Base-by-base conservation (phyloP, 192 early-diverging fungal species). In the Podila epicladia region DNA sequence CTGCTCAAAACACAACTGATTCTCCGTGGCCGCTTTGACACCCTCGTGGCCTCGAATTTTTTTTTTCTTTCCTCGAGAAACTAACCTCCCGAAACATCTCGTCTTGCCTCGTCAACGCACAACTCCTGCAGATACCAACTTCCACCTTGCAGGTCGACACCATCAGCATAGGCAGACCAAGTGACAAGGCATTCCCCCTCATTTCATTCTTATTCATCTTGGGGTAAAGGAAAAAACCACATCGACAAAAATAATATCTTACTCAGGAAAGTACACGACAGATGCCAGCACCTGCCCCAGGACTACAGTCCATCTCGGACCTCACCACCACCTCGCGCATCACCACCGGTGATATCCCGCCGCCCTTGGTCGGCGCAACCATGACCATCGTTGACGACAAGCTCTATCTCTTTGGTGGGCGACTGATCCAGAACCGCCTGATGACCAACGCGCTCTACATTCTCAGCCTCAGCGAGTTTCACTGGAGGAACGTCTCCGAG, bases 331-430 rank as follows among this genome's bases (percentile, higher is more conserved):
- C 84, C 9, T 82, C 84, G 20, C 70, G 79, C 24, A 76, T 85
- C 71, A 85, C 84, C 38, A 85, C 79, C 9, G 93, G 92, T 55
- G 92, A 94, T 57, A 87, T 91, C 62, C 93, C 93, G 19, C 92
- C 93, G 22, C 91, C 93, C 7, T 83, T 94, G 58, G 92, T 94
- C 4, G 93, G 93, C 35, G 88, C 91, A 59, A 91, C 93, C 0
- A 87, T 88, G 57, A 91, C 92, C 26, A 90, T 92, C 19, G 83
- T 94, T n/a, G 86, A 83, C 32, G 87, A 88, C 24, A 72, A 85
- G 28, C 70, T 92, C 1, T 92, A 89, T 68, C 87, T 94, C 38
- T 94, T 94, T 83, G 93, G 90, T 53, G 93, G 93, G 29, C 89
- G 93, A 17, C 82, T 92, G 11, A 85, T 92, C 45, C 88, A 91